Percentiles rank a stretch among this genome's conserved stretches.
Conservation (phyloP, 1,139 yeast genomes). For the Yamadazyma atmosphaerica region DNA sequence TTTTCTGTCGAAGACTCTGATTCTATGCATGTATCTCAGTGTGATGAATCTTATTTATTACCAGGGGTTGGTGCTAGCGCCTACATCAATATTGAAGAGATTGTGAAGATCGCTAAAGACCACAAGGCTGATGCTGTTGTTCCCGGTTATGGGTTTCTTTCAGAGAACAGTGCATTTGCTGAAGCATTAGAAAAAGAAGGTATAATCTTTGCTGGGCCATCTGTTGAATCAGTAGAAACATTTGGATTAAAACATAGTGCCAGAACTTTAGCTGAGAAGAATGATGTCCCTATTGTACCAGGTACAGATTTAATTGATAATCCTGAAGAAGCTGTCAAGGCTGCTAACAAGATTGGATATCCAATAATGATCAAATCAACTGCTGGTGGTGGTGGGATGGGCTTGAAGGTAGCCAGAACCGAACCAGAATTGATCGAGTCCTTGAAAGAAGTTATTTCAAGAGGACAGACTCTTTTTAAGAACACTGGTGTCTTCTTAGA, state of each 20-base stretch:
- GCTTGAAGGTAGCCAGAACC: slow-evolving; percentile 40
- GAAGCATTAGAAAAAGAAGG: slow-evolving; percentile 3
- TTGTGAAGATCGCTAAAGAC: slow-evolving; percentile 6
- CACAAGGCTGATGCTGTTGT: slow-evolving; percentile 41
- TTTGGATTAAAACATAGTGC: slow-evolving; percentile 10
- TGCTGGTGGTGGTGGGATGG: slow-evolving; percentile 58
- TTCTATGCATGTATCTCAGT: slow-evolving; percentile 5
- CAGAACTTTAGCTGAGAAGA: slow-evolving; percentile 6
- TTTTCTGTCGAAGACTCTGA: slow-evolving; percentile 6
- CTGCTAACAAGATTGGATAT: slow-evolving; percentile 41
- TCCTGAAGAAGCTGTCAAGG: slow-evolving; percentile 3
- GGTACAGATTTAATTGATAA: slow-evolving; percentile 6
- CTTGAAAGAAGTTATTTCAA: slow-evolving; percentile 38
- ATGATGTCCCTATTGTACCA: slow-evolving; percentile 8
- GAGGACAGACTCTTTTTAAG: slow-evolving; percentile 38
- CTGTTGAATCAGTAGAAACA: slow-evolving; percentile 6
- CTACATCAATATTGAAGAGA: slow-evolving; percentile 6
- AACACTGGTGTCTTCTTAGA: slow-evolving; percentile 45
- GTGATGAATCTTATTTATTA: slow-evolving; percentile 7
- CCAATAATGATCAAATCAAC: slow-evolving; percentile 51
- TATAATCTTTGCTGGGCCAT: slow-evolving; percentile 7
- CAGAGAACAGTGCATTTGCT: slow-evolving; percentile 8
- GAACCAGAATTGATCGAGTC: slow-evolving; percentile 32
- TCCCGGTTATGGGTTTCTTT: slow-evolving; percentile 42
- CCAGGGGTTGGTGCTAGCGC: slow-evolving; percentile 4